Percentiles rank a stretch among this genome's conserved stretches.
phyloP scores from a whole-genome alignment of 805 yeast genomes.

The Isabelozyma rhagii region DNA sequence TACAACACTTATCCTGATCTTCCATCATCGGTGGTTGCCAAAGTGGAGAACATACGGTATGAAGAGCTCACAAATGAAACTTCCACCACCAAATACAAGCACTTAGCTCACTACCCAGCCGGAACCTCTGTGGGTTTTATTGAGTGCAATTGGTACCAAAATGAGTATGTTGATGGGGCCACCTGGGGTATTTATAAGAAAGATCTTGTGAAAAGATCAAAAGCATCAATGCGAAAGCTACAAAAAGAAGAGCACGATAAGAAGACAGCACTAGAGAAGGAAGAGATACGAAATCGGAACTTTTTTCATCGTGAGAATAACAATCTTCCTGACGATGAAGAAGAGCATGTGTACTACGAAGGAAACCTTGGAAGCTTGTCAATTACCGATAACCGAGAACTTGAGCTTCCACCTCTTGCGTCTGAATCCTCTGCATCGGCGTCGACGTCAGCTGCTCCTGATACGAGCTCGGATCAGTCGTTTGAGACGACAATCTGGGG shows the following conservation, averaged over 20 bases:
- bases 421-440: constrained; percentile 1
- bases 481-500: constrained; percentile 73
- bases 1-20: constrained; percentile 62
- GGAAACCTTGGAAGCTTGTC: constrained; percentile 30
- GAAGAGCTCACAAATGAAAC: constrained; percentile 64
- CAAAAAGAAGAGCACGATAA: constrained; percentile 61
- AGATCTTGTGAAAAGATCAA: constrained; percentile 58
- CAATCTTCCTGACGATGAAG: constrained; percentile 31
- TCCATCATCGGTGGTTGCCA: constrained; percentile 62
- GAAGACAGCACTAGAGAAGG: constrained; percentile 51
- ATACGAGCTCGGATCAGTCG: constrained; percentile 5
- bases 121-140: constrained; percentile 83
- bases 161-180: constrained; percentile 27
- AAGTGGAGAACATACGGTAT: constrained; percentile 66
- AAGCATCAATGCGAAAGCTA: constrained; percentile 45
- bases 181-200: constrained; percentile 46
- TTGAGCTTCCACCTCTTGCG: constrained; percentile 32
- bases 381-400: constrained; percentile 27
- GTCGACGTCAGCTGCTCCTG: constrained; percentile 5
- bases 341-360: constrained; percentile 10
- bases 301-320: constrained; percentile 61
- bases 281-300: constrained; percentile 55
- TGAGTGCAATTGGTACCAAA: constrained; percentile 75
- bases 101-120: constrained; percentile 74
- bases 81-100: constrained; percentile 60